Conservation (phyloP, 306 rosid species). For the Vigna mungo region DNA sequence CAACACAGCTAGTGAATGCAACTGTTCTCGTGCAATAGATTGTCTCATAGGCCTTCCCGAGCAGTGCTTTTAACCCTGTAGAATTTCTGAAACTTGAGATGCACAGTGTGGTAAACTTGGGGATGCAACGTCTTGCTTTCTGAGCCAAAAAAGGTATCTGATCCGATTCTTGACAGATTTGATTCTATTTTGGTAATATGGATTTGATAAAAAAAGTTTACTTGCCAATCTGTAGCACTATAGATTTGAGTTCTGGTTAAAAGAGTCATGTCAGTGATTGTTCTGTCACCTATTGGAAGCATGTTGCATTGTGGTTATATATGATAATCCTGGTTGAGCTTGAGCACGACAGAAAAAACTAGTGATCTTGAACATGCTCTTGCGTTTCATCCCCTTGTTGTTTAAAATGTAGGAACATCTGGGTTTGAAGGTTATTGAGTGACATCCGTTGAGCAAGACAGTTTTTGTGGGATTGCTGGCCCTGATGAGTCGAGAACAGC, state of each 20-base stretch:
- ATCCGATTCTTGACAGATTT: conserved; percentile 37
- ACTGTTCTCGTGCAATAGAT: conserved; percentile 17
- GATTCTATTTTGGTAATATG: conserved; percentile 32
- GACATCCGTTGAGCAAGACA: conserved; percentile 41
- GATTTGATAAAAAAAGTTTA: conserved; percentile 28
- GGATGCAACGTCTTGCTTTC: conserved; percentile 52
- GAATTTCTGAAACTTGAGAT: conserved; percentile 28
- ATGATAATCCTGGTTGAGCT: conserved; percentile 39
- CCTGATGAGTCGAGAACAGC: conserved; percentile 77
- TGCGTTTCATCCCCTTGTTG: conserved; percentile 10
- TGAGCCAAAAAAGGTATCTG: conserved; percentile 48
- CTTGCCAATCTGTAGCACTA: conserved; percentile 25
- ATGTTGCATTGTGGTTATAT: conserved; percentile 47
- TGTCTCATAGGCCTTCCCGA: neutral
- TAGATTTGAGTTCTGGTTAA: conserved; percentile 45
- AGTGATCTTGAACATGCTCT: conserved; percentile 43
- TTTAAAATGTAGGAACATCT: conserved; percentile 33
- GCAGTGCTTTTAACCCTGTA: conserved; percentile 42
- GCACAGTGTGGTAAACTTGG: conserved; percentile 18
- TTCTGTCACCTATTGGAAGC: conserved; percentile 33
- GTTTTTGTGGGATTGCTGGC: conserved; percentile 38
- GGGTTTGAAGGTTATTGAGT: conserved; percentile 51
- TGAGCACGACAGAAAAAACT: conserved; percentile 47
- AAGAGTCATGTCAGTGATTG: conserved; percentile 56
- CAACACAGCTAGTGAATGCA: conserved; percentile 32